phyloP scores from a whole-genome alignment of 225 moss, liverwort and hornwort species.

The Takakia lepidozioides region DNA sequence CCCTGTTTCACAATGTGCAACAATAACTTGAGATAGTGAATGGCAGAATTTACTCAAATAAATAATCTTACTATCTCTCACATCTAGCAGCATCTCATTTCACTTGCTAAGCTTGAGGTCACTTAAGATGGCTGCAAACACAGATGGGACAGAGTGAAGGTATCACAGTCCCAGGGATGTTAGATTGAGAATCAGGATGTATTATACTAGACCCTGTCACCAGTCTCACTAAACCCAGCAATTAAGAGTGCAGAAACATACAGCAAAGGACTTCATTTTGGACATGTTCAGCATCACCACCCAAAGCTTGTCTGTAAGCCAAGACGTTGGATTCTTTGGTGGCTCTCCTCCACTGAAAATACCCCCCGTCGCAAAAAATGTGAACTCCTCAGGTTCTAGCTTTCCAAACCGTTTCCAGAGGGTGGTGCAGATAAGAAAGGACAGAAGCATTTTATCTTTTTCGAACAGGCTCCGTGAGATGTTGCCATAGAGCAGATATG shows the following conservation, averaged over 20 bases:
- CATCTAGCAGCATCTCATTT: no score
- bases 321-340: conserved; percentile 45
- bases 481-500: conserved; percentile 57
- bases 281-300: conserved; percentile 55
- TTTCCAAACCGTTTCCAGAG: conserved; percentile 51
- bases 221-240: no score
- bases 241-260: no score
- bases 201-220: no score
- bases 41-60: no score
- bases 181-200: no score
- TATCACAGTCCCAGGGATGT: no score
- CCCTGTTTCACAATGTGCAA: conserved; percentile 41
- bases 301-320: conserved; percentile 66
- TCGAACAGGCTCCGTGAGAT: conserved; percentile 63
- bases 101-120: no score
- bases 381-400: conserved; percentile 45
- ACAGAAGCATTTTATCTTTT: conserved; percentile 60
- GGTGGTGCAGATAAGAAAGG: conserved; percentile 53
- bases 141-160: no score
- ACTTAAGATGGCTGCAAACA: no score
- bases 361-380: conserved; percentile 53
- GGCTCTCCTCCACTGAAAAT: conserved; percentile 29
- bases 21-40: no score
- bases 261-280: conserved; percentile 32
- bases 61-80: no score